These are phyloP conservation scores for Umbelopsis sp. DNA, from an alignment of 192 early-diverging fungal genomes.

Conservation along the genomic window DNA sequence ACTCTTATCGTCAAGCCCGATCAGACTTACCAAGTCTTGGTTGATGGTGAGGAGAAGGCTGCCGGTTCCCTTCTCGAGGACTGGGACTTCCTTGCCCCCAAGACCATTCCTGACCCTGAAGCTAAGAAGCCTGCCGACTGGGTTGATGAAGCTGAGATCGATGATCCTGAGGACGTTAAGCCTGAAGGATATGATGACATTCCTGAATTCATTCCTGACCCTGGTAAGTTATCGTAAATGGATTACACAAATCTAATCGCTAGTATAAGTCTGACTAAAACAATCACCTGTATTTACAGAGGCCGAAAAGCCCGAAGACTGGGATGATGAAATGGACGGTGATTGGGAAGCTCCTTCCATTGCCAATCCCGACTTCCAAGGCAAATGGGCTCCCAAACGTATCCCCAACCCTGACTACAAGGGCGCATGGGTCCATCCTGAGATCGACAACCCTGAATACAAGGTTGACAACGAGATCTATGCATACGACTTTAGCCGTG, in stretches of 20 bases:
- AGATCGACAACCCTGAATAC: constrained; percentile 93
- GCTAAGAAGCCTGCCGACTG: constrained; percentile 91
- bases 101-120: constrained; percentile 78
- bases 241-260: no score
- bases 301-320: constrained; percentile 86
- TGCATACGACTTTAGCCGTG: constrained; percentile 83
- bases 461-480: constrained; percentile 82
- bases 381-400: constrained; percentile 78
- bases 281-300: constrained; percentile 25
- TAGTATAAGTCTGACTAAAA: background rate
- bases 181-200: constrained; percentile 74
- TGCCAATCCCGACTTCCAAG: constrained; percentile 86
- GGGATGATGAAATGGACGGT: constrained; percentile 96
- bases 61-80: constrained; percentile 79
- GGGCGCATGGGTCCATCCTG: constrained; percentile 86
- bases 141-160: constrained; percentile 75
- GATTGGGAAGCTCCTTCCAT: constrained; percentile 92
- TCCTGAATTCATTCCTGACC: constrained; percentile 81
- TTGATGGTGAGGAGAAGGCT: constrained; percentile 79
- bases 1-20: constrained; percentile 82
- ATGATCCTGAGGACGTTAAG: constrained; percentile 73
- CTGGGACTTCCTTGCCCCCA: constrained; percentile 78
- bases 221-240: constrained; percentile 30
- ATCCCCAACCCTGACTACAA: constrained; percentile 94
- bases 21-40: constrained; percentile 74